Conservation (phyloP, 116 monocot species). For the Phalaenopsis hybrid region DNA sequence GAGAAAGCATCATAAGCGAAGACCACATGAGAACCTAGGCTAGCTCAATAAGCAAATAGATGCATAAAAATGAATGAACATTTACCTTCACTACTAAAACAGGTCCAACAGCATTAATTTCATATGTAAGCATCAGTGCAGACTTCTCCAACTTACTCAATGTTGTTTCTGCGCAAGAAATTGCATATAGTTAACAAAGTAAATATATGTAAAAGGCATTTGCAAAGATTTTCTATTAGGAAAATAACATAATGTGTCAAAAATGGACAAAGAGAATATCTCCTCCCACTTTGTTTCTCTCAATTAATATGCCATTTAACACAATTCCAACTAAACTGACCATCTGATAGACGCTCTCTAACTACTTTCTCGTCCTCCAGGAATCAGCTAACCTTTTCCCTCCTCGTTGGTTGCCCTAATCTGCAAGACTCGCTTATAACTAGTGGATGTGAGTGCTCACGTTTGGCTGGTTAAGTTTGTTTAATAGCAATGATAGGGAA, state of each 20-base stretch:
- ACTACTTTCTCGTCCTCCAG: not conserved
- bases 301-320: not conserved
- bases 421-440: not conserved
- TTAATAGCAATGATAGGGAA: too few species aligned
- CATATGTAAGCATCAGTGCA: constrained; percentile 80
- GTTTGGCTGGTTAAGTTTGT: not conserved
- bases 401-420: not conserved
- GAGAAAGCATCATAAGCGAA: not conserved
- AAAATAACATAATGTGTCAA: not conserved
- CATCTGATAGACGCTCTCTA: not conserved
- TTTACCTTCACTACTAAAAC: constrained; percentile 75
- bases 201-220: not conserved
- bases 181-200: constrained; percentile 10
- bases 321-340: not conserved
- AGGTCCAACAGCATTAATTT: constrained; percentile 88
- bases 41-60: not conserved
- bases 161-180: constrained; percentile 68
- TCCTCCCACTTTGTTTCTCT: not conserved
- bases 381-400: not conserved
- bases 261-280: not conserved
- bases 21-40: not conserved
- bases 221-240: not conserved
- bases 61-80: not conserved
- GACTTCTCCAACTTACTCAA: constrained; percentile 79
- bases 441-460: not conserved